These are phyloP conservation scores for Colletotrichum sp. DNA, from an alignment of 2,329 filamentous ascomycete genomes.

Conservation along the genomic window DNA sequence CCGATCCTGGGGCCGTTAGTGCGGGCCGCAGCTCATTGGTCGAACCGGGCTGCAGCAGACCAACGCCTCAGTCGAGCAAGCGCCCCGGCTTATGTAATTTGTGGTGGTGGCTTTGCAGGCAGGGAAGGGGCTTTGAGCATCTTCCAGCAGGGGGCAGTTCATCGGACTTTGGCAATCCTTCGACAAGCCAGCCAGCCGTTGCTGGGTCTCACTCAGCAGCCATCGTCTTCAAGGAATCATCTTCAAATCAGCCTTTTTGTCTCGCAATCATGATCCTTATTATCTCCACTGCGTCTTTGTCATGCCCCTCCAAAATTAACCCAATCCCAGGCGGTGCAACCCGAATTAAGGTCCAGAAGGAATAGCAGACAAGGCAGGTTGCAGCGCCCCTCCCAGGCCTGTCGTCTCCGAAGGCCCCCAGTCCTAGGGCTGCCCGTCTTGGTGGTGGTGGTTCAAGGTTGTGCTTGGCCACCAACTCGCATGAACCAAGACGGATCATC, in stretches of 20 bases:
- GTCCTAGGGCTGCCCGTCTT: background rate
- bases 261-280: background rate
- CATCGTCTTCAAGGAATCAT: background rate
- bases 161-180: background rate
- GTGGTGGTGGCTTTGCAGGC: background rate
- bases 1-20: background rate
- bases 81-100: background rate
- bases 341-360: background rate
- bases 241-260: background rate
- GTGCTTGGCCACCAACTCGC: background rate
- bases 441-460: background rate
- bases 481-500: slow-evolving; percentile 16
- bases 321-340: background rate
- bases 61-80: background rate
- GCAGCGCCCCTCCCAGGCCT: background rate
- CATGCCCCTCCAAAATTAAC: slow-evolving; percentile 9
- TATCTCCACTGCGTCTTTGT: slow-evolving; percentile 2
- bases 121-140: slow-evolving; percentile 6
- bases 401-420: background rate
- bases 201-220: background rate
- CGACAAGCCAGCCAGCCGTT: background rate
- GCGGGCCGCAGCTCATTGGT: background rate
- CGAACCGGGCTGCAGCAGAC: background rate
- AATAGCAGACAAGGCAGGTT: background rate
- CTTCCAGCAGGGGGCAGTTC: background rate